Conservation (phyloP, 1,284 basidiomycete species). For the Pterula multifida region DNA sequence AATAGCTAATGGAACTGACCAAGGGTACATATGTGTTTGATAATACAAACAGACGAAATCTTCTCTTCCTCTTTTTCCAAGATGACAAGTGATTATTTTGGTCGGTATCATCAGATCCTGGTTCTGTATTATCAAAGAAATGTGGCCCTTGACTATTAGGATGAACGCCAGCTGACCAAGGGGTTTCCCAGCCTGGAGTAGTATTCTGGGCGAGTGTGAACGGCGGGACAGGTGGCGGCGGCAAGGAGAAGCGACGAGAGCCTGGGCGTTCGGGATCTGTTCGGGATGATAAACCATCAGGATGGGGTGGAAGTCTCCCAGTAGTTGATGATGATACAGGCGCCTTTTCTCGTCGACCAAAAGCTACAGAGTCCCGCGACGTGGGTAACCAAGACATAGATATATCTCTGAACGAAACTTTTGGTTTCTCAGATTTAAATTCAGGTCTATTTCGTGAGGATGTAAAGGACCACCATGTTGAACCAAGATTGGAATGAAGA, state of each 20-base stretch:
- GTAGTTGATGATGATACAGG: not conserved
- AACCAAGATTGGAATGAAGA: slow-evolving; percentile 24
- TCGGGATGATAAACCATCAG: slow-evolving; percentile 6
- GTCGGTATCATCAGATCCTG: slow-evolving; percentile 20
- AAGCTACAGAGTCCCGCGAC: slow-evolving; percentile 7
- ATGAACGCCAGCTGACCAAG: slow-evolving; percentile 42
- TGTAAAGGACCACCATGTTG: slow-evolving; percentile 62
- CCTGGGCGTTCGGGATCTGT: slow-evolving; percentile 14
- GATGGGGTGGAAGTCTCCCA: not conserved
- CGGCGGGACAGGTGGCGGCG: slow-evolving; percentile 26
- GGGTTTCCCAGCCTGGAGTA: slow-evolving; percentile 57
- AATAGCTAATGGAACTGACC: slow-evolving; percentile 31
- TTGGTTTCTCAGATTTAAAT: slow-evolving; percentile 18
- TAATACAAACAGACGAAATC: slow-evolving; percentile 52
- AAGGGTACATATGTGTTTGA: slow-evolving; percentile 66
- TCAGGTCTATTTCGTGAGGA: slow-evolving; percentile 2
- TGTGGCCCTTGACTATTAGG: slow-evolving; percentile 23
- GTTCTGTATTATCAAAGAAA: slow-evolving; percentile 20
- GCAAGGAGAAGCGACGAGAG: slow-evolving; percentile 25
- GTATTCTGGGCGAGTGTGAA: slow-evolving; percentile 42
- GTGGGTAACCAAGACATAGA: slow-evolving; percentile 31
- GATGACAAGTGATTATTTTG: slow-evolving; percentile 22
- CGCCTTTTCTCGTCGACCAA: not conserved
- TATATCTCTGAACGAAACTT: slow-evolving; percentile 21
- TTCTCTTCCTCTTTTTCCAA: slow-evolving; percentile 38